phyloP scores from a whole-genome alignment of 495 filamentous ascomycete species.

The Jackrogersella minutella region DNA sequence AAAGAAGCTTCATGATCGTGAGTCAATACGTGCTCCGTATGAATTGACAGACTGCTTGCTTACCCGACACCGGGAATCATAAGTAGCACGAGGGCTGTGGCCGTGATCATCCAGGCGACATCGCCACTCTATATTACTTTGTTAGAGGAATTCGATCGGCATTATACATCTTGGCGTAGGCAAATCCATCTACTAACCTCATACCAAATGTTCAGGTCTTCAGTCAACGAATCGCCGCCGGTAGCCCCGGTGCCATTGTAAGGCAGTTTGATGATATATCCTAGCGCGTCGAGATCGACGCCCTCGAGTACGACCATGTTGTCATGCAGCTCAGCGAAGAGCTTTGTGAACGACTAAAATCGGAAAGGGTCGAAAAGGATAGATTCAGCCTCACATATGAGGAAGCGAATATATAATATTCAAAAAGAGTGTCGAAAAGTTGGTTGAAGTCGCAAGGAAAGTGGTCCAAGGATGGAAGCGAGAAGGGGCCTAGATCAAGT shows the following conservation, averaged over 20 bases:
- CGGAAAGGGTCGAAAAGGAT: constrained; percentile 5
- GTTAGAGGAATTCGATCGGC: constrained; percentile 14
- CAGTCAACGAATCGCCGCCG: constrained; percentile 76
- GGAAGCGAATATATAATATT: constrained; percentile 6
- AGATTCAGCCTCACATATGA: constrained; percentile 14
- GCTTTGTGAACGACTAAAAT: constrained; percentile 11
- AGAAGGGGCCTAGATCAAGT: constrained; percentile 35
- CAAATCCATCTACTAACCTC: constrained; percentile 60
- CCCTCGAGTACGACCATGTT: constrained; percentile 47
- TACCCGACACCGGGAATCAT: constrained; percentile 96
- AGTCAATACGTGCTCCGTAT: constrained; percentile 15
- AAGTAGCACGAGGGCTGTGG: constrained; percentile 88
- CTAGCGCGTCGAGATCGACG: constrained; percentile 53
- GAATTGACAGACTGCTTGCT: constrained; percentile 36
- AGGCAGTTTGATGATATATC: constrained; percentile 58
- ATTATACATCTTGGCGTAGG: not conserved
- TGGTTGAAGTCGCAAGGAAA: constrained; percentile 22
- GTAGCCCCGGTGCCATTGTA: constrained; percentile 72
- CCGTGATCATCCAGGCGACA: constrained; percentile 89
- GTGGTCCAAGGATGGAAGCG: constrained; percentile 2
- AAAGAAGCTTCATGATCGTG: constrained; percentile 72
- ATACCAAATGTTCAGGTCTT: constrained; percentile 85
- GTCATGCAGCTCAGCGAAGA: constrained; percentile 23
- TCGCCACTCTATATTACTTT: constrained; percentile 71
- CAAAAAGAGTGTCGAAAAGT: constrained; percentile 38